Evolutionary conservation across 2,329 filamentous ascomycete species (phyloP).

Genomic region (Hyphodiscus sp.): DNA sequence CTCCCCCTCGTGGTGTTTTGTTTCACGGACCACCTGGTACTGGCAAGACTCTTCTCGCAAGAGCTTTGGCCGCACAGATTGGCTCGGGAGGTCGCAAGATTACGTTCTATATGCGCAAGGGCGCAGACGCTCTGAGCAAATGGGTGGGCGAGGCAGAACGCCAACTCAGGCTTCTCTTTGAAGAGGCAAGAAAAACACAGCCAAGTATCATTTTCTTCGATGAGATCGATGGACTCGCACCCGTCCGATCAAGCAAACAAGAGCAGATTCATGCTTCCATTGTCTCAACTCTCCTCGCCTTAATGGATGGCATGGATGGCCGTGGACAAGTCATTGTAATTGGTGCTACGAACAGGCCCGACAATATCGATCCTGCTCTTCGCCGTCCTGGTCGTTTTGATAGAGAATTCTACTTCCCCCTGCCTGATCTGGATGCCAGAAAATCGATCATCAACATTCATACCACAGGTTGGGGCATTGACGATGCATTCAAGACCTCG

Average conservation of each 20-base stretch:
- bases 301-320: conserved; percentile 99
- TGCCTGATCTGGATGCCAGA: conserved; percentile 75
- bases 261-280: conserved; percentile 99
- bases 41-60: conserved; percentile 88
- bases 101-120: conserved; percentile 99
- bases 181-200: conserved; percentile 91
- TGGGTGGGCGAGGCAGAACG: conserved; percentile 98
- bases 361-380: conserved; percentile 94
- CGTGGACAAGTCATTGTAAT: conserved; percentile 97
- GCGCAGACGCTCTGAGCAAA: conserved; percentile 93
- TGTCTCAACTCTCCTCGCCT: conserved; percentile 82
- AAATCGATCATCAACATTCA: conserved; percentile 91
- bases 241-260: conserved; percentile 94
- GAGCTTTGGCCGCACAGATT: conserved; percentile 85
- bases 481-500: conserved; percentile 71
- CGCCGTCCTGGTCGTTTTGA: conserved; percentile 92
- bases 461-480: conserved; percentile 86
- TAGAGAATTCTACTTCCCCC: conserved; percentile 94
- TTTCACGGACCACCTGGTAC: conserved; percentile 97
- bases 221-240: conserved; percentile 94
- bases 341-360: conserved; percentile 93
- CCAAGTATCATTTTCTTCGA: conserved; percentile 99
- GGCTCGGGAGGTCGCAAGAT: conserved; percentile 88
- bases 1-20: conserved; percentile 86
- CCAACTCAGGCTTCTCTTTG: conserved; percentile 87